Evolutionary conservation across 208 protist genomes (phyloP), one percentile per base, ranked within the genome.

Genomic region (Acanthamoeba castellanii): DNA sequence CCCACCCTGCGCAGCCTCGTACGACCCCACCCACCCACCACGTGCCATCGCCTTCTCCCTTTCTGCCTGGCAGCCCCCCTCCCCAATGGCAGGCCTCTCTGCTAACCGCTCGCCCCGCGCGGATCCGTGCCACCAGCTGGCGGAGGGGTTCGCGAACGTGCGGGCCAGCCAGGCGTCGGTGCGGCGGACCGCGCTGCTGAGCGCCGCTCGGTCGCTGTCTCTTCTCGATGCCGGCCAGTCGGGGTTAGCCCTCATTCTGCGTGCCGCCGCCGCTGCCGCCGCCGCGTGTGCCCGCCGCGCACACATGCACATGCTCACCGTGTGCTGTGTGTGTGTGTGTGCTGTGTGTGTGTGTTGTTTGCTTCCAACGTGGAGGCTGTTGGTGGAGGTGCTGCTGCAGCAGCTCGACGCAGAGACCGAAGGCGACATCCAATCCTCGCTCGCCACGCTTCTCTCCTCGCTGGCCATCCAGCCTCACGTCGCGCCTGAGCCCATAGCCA

Each of bases 331-430:
- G 50, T 55, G 50, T 9, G 47, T 52, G 47, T 52, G 47, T 52
- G 47, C 11, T 52, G 47, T 52, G 47, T 52, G 52, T 5, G 11
- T 61, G 55, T 5, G 11, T 22, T 61, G 1, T 61, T 61, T 13
- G 3, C 1, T 13, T 1, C 3, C 6, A 11, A 1, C 8, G 50
- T 30, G 6, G 1, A 82, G 74, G 37, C 32, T 82, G 16, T 37
- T 89, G 82, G 47, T 68, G 42, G 82, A 89, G 27, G 82, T 89
- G 8, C 55, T 89, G 82, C 82, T 42, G 32, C 82, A 66, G 55
- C 47, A 66, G 82, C 16, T 89, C 25, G 55, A 16, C 27, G n/a
- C 27, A 14, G 82, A 89, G 50, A 22, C 55, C 22, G 47, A 89
- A 25, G 47, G 27, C n/a, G 82, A 89, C 52, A 89, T 89, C 7